Evolutionary conservation across 2,329 filamentous ascomycete genomes (phyloP), one percentile per base, ranked within the genome.

Genomic region (Fusarium nanum): DNA sequence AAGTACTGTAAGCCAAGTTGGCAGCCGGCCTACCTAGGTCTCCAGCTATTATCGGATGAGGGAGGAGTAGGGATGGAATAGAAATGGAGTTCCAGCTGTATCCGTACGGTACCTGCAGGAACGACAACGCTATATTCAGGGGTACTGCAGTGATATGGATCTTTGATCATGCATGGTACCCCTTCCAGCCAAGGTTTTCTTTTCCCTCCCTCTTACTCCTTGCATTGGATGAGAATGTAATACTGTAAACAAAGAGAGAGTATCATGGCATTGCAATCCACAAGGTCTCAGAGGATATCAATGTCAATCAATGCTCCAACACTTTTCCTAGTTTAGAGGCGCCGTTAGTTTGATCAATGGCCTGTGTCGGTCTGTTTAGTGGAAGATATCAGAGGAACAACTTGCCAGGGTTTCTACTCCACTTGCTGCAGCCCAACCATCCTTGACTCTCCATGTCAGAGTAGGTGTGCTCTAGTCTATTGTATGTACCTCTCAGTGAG

Each of bases 21-120:
- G 28, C n/a, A 34, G 34, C 30, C 7, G 14, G 13, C 30, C 13
- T 32, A 32, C 13, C 13, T 32, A 32, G 30, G 23, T 32, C 27
- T 18, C 40, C 20, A 57, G 27, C 32, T 44, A 23, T 25, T 20
- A 22, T 57, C 23, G 53, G 52, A 59, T 32, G 42, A 56, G 37
- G 40, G 23, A 41, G 41, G 10, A 34, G 40, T 30, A 27, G 20
- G 47, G 44, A 60, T 50, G 22, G 22, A 34, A 58, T 23, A 34
- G 47, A 22, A 42, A 55, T 32, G 30, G 40, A 61, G 30, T 47
- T 32, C 57, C 46, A 56, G 20, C 47, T 32, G 32, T 54, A 46
- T 62, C 57, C n/a, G 32, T 53, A 73, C 32, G 25, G 57, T 70
- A 76, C 76, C 74, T 76, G 76, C 76, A 77, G 76, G 76, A 77